phyloP scores from a whole-genome alignment of 1,284 basidiomycete genomes.

The Coniferiporia sulphurascens region DNA sequence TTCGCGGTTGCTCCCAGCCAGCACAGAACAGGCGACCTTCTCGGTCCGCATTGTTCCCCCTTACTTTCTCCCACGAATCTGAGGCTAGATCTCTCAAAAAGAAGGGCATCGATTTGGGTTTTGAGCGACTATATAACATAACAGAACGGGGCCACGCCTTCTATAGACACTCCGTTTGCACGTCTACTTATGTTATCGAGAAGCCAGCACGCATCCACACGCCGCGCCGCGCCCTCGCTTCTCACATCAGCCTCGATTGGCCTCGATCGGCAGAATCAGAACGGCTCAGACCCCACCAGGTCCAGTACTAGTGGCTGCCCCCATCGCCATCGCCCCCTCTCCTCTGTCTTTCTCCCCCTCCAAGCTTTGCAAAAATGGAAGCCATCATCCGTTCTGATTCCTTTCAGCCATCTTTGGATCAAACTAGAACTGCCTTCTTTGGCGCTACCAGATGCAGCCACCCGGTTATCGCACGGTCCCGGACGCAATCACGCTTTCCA shows the following conservation, averaged over 20 bases:
- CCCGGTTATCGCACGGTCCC: slow-evolving; percentile 10
- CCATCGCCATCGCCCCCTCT: no score
- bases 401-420: slow-evolving; percentile 6
- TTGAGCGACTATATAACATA: neutral
- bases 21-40: neutral
- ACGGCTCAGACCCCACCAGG: neutral
- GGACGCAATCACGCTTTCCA: neutral
- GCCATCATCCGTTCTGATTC: neutral
- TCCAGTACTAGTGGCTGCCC: no score
- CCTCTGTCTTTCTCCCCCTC: neutral
- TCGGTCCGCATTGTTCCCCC: slow-evolving; percentile 4
- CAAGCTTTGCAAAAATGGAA: slow-evolving; percentile 10
- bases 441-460: slow-evolving; percentile 9
- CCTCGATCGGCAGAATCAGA: slow-evolving; percentile 10
- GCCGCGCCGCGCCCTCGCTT: neutral
- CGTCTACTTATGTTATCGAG: neutral
- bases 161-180: neutral
- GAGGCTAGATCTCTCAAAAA: neutral
- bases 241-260: neutral
- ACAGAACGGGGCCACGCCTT: neutral
- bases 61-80: neutral
- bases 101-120: neutral
- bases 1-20: slow-evolving; percentile 4
- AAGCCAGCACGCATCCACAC: neutral
- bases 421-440: slow-evolving; percentile 2